Percentiles rank a stretch among this genome's conserved stretches.
Evolutionary conservation across 2,329 filamentous ascomycete species (phyloP).

Genomic region (Allantophomopsis cytisporea): DNA sequence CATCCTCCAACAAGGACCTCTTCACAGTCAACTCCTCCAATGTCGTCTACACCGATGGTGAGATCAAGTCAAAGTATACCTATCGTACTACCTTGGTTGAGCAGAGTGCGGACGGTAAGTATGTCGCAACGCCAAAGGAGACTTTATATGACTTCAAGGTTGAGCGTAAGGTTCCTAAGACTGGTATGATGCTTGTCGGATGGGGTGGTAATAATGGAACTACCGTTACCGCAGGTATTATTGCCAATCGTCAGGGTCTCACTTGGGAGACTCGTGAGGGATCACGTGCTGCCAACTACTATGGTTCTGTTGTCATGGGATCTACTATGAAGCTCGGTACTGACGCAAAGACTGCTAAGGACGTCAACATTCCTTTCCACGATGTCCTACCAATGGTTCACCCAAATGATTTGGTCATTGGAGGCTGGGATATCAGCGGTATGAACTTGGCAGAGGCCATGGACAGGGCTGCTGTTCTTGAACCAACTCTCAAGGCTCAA

Average conservation of each 20-base stretch:
- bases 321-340: slow-evolving; percentile 95
- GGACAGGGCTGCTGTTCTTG: slow-evolving; percentile 90
- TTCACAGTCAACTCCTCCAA: slow-evolving; percentile 90
- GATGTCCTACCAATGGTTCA: slow-evolving; percentile 92
- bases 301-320: slow-evolving; percentile 92
- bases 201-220: slow-evolving; percentile 98
- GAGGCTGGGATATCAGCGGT: slow-evolving; percentile 93
- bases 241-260: slow-evolving; percentile 81
- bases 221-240: slow-evolving; percentile 91
- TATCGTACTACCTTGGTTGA: slow-evolving; percentile 88
- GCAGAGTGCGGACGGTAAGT: slow-evolving; percentile 54
- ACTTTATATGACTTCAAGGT: slow-evolving; percentile 96
- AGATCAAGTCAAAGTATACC: slow-evolving; percentile 88
- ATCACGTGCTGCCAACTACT: slow-evolving; percentile 81
- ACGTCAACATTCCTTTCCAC: slow-evolving; percentile 94
- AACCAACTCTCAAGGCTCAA: slow-evolving; percentile 82
- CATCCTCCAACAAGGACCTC: slow-evolving; percentile 39
- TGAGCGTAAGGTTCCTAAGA: slow-evolving; percentile 82
- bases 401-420: slow-evolving; percentile 87
- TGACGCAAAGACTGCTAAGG: slow-evolving; percentile 68
- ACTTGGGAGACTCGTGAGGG: slow-evolving; percentile 93
- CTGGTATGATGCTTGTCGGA: slow-evolving; percentile 94
- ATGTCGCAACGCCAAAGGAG: slow-evolving; percentile 75
- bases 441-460: slow-evolving; percentile 84
- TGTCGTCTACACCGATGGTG: slow-evolving; percentile 74